Evolutionary conservation across 2,329 filamentous ascomycete genomes (phyloP).

Genomic region (Teratosphaeria viscida): DNA sequence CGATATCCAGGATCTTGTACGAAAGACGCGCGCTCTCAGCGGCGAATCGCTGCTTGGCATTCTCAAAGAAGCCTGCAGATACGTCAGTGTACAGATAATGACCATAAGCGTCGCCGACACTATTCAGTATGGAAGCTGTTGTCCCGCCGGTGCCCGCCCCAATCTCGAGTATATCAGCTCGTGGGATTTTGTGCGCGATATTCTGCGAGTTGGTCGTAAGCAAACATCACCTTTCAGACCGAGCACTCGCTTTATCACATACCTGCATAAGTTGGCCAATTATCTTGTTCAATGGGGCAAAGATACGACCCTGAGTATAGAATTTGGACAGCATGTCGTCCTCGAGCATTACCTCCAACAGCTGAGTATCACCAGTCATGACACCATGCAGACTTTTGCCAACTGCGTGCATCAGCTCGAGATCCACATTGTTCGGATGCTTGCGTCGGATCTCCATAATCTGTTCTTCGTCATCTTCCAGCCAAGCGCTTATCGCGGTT

Average conservation of each 20-base stretch:
- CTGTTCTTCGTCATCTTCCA: background rate
- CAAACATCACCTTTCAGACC: too few relatives aligned
- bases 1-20: too few relatives aligned
- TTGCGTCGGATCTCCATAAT: background rate
- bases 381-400: background rate
- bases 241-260: too few relatives aligned
- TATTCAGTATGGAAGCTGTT: background rate
- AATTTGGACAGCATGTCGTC: background rate
- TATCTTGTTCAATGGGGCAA: too few relatives aligned
- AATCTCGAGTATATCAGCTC: background rate
- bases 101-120: background rate
- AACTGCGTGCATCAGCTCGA: background rate
- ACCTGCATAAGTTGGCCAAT: too few relatives aligned
- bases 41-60: too few relatives aligned
- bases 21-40: too few relatives aligned
- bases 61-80: too few relatives aligned
- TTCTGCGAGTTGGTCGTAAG: background rate
- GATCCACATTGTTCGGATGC: background rate
- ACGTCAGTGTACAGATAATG: background rate
- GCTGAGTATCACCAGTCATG: background rate
- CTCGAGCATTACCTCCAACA: background rate
- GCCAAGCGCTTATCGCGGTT: background rate
- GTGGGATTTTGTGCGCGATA: background rate
- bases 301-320: background rate
- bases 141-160: background rate